These are phyloP conservation scores for Populus euphratica DNA, from an alignment of 345 rosid species.

Conservation along the genomic window DNA sequence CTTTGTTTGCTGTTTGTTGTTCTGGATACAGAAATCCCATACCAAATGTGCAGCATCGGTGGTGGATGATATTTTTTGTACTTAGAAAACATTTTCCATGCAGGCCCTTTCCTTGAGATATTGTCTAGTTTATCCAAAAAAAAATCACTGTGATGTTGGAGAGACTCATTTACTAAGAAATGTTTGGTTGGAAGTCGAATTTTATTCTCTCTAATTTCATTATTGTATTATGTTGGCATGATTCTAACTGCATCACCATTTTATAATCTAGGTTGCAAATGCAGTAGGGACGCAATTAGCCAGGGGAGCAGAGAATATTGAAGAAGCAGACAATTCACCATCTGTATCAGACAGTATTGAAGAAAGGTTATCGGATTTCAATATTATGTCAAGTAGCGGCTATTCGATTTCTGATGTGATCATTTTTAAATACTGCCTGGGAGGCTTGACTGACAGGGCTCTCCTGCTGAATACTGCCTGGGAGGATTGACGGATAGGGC, in stretches of 20 bases:
- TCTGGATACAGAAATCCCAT: background rate
- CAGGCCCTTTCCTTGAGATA: background rate
- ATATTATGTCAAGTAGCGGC: constrained; percentile 28
- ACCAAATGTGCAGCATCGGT: background rate
- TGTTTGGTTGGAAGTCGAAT: background rate
- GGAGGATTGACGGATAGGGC: constrained; percentile 72
- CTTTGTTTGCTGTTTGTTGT: background rate
- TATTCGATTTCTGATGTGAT: constrained; percentile 55
- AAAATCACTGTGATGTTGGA: background rate
- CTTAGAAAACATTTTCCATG: background rate
- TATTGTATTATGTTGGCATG: background rate
- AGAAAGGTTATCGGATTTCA: constrained; percentile 41
- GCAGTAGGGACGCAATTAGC: constrained; percentile 28
- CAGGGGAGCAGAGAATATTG: constrained; percentile 31
- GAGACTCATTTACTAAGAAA: background rate
- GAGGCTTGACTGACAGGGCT: constrained; percentile 66
- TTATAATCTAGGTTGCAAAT: constrained; percentile 35
- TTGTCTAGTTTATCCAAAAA: background rate
- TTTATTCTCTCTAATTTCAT: background rate
- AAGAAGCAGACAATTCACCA: constrained; percentile 42
- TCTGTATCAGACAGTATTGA: constrained; percentile 61
- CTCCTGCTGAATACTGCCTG: constrained; percentile 78
- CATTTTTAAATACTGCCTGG: constrained; percentile 78
- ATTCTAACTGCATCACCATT: background rate
- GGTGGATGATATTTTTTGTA: background rate